These are phyloP conservation scores for Pseudomassariella vexata DNA, from an alignment of 2,329 filamentous ascomycete genomes.

Conservation along the genomic window DNA sequence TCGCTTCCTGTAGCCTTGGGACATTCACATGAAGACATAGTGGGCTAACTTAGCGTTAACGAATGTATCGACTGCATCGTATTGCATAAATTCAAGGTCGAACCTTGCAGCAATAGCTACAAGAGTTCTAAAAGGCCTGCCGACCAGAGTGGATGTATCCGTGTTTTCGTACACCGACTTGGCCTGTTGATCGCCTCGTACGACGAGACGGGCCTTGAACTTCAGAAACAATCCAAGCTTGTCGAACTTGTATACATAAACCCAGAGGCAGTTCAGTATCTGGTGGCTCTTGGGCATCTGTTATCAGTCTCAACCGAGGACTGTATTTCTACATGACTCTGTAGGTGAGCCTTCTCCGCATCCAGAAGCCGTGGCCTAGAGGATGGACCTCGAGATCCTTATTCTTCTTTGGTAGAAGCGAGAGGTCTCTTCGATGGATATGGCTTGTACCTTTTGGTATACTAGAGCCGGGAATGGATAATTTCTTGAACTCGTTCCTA, in stretches of 20 bases:
- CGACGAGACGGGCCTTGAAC: background rate
- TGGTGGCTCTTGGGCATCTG: too few species aligned
- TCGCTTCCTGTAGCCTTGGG: background rate
- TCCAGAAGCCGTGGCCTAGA: too few species aligned
- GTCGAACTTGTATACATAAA: constrained; percentile 1
- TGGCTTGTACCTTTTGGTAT: too few species aligned
- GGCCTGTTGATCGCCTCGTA: background rate
- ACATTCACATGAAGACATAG: background rate
- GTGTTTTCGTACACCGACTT: background rate
- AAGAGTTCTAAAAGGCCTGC: background rate
- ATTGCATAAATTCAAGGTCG: background rate
- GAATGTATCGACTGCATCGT: background rate
- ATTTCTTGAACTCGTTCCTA: too few species aligned
- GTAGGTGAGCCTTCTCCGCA: too few species aligned
- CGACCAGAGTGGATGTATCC: background rate
- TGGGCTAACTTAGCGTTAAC: background rate
- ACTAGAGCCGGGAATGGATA: too few species aligned
- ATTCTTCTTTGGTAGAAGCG: too few species aligned
- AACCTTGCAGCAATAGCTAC: background rate
- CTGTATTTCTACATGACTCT: too few species aligned
- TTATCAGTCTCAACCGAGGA: background rate
- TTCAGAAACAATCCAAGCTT: background rate
- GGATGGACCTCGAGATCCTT: too few species aligned
- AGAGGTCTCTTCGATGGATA: too few species aligned
- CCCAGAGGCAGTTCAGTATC: background rate